Percentiles rank a stretch among this genome's conserved stretches.
Conservation (phyloP, 108 stramenopile species). For the Phaeodactylum tricornutum region DNA sequence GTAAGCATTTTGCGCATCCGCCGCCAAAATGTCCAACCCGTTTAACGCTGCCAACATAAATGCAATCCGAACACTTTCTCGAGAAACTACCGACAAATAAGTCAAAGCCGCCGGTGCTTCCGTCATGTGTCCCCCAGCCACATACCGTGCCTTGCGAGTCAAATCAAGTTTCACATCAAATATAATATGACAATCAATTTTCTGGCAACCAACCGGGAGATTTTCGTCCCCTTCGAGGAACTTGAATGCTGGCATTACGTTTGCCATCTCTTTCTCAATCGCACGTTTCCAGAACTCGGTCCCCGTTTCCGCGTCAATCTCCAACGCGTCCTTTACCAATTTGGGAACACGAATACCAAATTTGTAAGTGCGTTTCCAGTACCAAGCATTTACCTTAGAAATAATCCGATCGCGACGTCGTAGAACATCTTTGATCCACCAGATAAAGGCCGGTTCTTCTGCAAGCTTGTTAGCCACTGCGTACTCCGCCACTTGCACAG, state of each 20-base stretch:
- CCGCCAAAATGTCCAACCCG: constrained; percentile 21
- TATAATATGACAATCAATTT: constrained; percentile 13
- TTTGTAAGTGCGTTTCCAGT: constrained; percentile 2
- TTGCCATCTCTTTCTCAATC: constrained; percentile 34
- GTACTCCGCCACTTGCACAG: constrained; percentile 23
- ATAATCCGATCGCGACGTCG: constrained; percentile 14
- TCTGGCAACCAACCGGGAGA: neutral
- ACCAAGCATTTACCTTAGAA: constrained; percentile 2
- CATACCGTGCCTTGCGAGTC: constrained; percentile 24
- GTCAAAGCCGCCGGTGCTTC: constrained; percentile 23
- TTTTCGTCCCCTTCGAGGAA: constrained; percentile 11
- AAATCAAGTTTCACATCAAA: constrained; percentile 37
- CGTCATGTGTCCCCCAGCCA: constrained; percentile 23
- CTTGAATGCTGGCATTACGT: constrained; percentile 28
- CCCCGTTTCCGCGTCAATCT: constrained; percentile 32
- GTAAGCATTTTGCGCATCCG: constrained; percentile 34
- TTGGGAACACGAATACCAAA: constrained; percentile 9
- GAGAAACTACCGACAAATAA: constrained; percentile 33
- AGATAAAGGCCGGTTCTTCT: constrained; percentile 11
- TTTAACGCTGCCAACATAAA: constrained; percentile 32
- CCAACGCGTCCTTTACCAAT: constrained; percentile 25
- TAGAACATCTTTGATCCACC: constrained; percentile 23
- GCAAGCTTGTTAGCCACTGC: constrained; percentile 12
- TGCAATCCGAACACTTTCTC: constrained; percentile 31
- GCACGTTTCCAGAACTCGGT: constrained; percentile 28